phyloP scores from a whole-genome alignment of 2,329 filamentous ascomycete species.

The Fusarium sp. region DNA sequence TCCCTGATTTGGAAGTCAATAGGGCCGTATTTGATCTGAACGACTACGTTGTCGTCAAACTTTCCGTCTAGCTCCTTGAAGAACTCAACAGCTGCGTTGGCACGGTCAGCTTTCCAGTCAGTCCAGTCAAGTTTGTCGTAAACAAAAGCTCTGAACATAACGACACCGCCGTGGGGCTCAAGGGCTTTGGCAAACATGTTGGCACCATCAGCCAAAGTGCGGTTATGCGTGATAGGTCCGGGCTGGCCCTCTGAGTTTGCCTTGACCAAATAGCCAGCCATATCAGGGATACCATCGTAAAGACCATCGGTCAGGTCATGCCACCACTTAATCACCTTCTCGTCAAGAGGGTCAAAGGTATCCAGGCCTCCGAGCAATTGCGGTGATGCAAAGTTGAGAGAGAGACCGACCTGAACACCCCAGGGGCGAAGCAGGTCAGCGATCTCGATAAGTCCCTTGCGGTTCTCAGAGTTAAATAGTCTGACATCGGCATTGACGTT shows the following conservation, averaged over 20 bases:
- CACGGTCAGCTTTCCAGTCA: slow-evolving; percentile 64
- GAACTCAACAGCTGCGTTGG: slow-evolving; percentile 74
- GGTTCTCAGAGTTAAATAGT: slow-evolving; percentile 63
- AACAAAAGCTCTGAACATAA: slow-evolving; percentile 79
- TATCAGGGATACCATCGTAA: slow-evolving; percentile 70
- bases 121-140: slow-evolving; percentile 70
- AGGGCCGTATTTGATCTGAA: slow-evolving; percentile 79
- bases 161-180: slow-evolving; percentile 66
- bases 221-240: slow-evolving; percentile 74
- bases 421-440: slow-evolving; percentile 74
- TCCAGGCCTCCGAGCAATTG: slow-evolving; percentile 62
- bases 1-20: slow-evolving; percentile 80
- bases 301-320: slow-evolving; percentile 65
- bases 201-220: slow-evolving; percentile 63
- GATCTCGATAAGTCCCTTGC: slow-evolving; percentile 68
- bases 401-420: slow-evolving; percentile 71
- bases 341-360: slow-evolving; percentile 73
- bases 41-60: slow-evolving; percentile 75
- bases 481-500: slow-evolving; percentile 76
- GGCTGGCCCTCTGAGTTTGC: slow-evolving; percentile 78
- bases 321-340: slow-evolving; percentile 71
- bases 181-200: slow-evolving; percentile 68
- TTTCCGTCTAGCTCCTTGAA: slow-evolving; percentile 71
- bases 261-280: slow-evolving; percentile 76
- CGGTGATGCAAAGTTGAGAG: slow-evolving; percentile 75